phyloP scores from a whole-genome alignment of 2,329 filamentous ascomycete genomes.

The Xylariaceae sp. region DNA sequence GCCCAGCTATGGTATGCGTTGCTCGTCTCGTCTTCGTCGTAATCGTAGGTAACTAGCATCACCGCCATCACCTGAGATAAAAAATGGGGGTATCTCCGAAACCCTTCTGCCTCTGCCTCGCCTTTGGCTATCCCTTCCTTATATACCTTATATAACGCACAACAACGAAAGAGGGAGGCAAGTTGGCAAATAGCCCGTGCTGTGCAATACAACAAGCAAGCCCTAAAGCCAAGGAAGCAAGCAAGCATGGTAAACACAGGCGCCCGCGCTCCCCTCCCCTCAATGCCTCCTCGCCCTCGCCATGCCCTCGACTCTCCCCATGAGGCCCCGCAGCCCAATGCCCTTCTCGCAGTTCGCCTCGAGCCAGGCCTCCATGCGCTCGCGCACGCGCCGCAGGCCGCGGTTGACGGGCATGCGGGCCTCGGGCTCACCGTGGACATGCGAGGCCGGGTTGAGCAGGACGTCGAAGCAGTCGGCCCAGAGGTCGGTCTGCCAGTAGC shows the following conservation, averaged over 20 bases:
- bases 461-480: conserved; percentile 86
- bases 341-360: conserved; percentile 83
- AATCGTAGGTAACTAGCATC: not conserved
- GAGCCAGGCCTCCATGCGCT: conserved; percentile 85
- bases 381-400: conserved; percentile 71
- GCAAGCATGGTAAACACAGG: not conserved
- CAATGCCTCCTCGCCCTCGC: conserved; percentile 30
- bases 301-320: conserved; percentile 66
- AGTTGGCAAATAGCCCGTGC: too few relatives aligned
- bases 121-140: not conserved
- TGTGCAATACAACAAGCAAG: too few relatives aligned
- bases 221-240: too few relatives aligned
- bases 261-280: not conserved
- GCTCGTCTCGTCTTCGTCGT: conserved; percentile 19
- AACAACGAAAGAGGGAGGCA: too few relatives aligned
- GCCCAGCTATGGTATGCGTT: conserved; percentile 21
- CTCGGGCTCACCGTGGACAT: conserved; percentile 66
- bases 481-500: conserved; percentile 96
- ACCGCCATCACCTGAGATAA: too few relatives aligned
- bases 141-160: not conserved
- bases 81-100: too few relatives aligned
- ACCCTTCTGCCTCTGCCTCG: too few relatives aligned
- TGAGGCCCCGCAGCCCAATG: conserved; percentile 70
- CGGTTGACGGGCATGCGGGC: conserved; percentile 74
- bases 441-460: conserved; percentile 78